phyloP scores from a whole-genome alignment of 2,329 filamentous ascomycete species.

The Clonostachys sp. region DNA sequence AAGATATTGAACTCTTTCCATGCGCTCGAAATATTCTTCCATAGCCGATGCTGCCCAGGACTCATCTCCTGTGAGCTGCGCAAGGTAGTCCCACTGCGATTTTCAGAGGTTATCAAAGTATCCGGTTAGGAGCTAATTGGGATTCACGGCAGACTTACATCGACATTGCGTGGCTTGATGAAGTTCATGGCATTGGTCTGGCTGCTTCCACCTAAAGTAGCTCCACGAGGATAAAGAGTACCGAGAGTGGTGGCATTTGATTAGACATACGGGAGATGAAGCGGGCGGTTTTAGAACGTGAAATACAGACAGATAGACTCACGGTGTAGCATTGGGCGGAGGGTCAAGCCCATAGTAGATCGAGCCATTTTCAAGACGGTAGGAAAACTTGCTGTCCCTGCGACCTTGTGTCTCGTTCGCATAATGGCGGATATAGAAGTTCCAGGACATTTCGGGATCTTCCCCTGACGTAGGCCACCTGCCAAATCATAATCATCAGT shows the following conservation, averaged over 20 bases:
- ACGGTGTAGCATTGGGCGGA: conserved; percentile 7
- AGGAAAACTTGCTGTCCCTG: conserved; percentile 8
- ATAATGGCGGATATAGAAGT: conserved; percentile 11
- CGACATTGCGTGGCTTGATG: conserved; percentile 2
- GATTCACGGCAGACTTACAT: neutral
- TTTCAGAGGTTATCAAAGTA: too few species aligned
- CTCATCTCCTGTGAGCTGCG: conserved; percentile 31
- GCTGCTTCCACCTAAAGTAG: conserved; percentile 3
- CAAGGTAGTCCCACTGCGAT: conserved; percentile 19
- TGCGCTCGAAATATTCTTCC: conserved; percentile 27
- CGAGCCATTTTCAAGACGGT: conserved; percentile 5
- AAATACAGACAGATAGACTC: neutral
- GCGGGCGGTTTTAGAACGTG: too few species aligned
- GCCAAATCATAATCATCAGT: too few species aligned
- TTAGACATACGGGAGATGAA: too few species aligned
- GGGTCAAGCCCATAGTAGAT: conserved; percentile 8
- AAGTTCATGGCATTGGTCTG: conserved; percentile 4
- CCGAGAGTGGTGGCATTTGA: neutral
- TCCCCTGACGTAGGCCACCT: too few species aligned
- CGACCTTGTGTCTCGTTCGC: conserved; percentile 7
- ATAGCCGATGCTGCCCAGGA: conserved; percentile 34
- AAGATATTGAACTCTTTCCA: conserved; percentile 36
- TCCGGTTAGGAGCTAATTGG: too few species aligned
- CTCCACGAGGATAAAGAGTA: conserved; percentile 4
- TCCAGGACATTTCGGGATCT: conserved; percentile 2